Base-by-base conservation (phyloP, 257 asterid species). In the Solanum commersonii region DNA sequence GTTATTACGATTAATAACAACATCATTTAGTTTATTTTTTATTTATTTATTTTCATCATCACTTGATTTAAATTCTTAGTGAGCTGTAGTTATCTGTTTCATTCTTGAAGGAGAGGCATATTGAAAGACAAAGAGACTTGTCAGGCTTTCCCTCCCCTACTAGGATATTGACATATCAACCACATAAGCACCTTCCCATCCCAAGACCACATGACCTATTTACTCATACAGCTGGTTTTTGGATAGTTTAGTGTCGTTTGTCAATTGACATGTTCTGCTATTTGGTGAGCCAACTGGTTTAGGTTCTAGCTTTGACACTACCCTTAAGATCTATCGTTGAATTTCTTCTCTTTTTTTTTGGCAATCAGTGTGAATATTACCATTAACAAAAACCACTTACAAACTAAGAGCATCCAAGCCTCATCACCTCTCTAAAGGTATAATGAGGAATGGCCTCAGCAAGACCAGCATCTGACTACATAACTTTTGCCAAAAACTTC, bases 131-230 rank as follows among this genome's bases (percentile, higher is more conserved):
- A 31, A 71, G 42, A 31, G 13, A 31, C 3, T 8, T 71, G 22
- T 71, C 7, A 31, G 42, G 25, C 12, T 31, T 31, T 71, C 37
- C 40, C n/a, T 31, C 42, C 42, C 37, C 3, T 59, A 33, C 86
- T 84, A 74, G 85, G 93, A 92, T 76, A 87, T 90, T 84, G 90
- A 71, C 10, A 16, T 31, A 71, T 71, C n/a, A 31, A 71, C n/a
- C n/a, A 31, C 42, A 20, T 7, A 22, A 71, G 25, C 22, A 71
- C 40, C 78, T 71, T 31, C 13, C 78, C 78, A 70, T 70, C 38
- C 18, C 10, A 70, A 70, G 76, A 70, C 38, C 6, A 70, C 37
- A 70, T 13, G 38, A 29, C 76, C 37, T 13, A 29, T 70, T 70
- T 70, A 29, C 34, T 70, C 20, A 70, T 15, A 85, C 35, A 56